Conservation (phyloP, 441 rosid genomes). For the Arabidopsis lyrata region DNA sequence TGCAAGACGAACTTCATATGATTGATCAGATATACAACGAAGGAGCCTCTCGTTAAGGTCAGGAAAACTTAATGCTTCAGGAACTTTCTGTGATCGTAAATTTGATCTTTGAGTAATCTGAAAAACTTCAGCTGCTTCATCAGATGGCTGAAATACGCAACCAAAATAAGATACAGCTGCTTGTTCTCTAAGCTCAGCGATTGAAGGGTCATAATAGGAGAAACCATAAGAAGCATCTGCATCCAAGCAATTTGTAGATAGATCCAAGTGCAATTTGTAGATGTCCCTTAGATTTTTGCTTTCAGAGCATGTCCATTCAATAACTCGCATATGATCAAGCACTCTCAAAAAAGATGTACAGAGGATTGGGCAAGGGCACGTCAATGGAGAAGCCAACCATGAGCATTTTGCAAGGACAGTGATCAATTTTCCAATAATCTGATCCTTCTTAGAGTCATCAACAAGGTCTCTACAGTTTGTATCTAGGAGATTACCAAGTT, state of each 20-base stretch:
- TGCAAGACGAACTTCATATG: constrained; percentile 90
- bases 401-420: constrained; percentile 60
- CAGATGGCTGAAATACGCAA: constrained; percentile 72
- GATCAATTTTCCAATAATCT: constrained; percentile 72
- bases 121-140: constrained; percentile 54
- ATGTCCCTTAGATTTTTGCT: constrained; percentile 52
- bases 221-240: constrained; percentile 60
- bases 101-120: constrained; percentile 50
- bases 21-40: constrained; percentile 70
- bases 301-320: constrained; percentile 57
- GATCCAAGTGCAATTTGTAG: constrained; percentile 67
- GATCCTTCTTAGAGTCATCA: constrained; percentile 78
- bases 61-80: constrained; percentile 49
- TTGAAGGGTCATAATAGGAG: constrained; percentile 79
- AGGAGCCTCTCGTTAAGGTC: constrained; percentile 66
- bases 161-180: constrained; percentile 84
- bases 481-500: constrained; percentile 81
- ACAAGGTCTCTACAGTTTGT: constrained; percentile 81
- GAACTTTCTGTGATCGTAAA: constrained; percentile 35
- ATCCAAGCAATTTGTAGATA: constrained; percentile 76
- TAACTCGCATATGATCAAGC: constrained; percentile 81
- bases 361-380: constrained; percentile 84
- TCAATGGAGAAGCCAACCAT: constrained; percentile 80
- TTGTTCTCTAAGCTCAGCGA: constrained; percentile 82
- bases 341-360: constrained; percentile 76